Percentiles rank a stretch among this genome's conserved stretches.
phyloP scores from a whole-genome alignment of 306 rosid species.

The Psophocarpus tetragonolobus region DNA sequence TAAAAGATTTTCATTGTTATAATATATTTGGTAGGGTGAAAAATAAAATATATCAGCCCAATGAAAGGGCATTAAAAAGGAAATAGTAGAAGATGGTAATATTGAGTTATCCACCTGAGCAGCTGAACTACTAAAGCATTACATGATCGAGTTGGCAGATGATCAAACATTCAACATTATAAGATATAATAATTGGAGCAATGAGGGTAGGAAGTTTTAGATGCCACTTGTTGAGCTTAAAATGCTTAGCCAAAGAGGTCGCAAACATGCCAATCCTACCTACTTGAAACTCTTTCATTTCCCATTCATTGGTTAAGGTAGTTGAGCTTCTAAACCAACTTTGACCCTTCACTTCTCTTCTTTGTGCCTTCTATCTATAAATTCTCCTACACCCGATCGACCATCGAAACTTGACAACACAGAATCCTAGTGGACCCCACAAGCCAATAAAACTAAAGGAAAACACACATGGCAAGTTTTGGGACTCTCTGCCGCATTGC shows the following conservation, averaged over 20 bases:
- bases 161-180: not conserved
- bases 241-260: constrained; percentile 28
- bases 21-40: not conserved
- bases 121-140: constrained; percentile 29
- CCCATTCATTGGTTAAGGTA: constrained; percentile 49
- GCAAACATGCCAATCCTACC: constrained; percentile 37
- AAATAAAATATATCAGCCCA: not conserved
- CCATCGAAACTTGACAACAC: constrained; percentile 30
- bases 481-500: constrained; percentile 1
- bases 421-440: not conserved
- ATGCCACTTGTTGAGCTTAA: constrained; percentile 17
- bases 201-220: constrained; percentile 14
- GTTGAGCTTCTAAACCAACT: constrained; percentile 83
- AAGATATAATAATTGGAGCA: not conserved
- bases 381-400: constrained; percentile 32
- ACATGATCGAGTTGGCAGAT: constrained; percentile 10
- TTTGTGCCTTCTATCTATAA: constrained; percentile 48
- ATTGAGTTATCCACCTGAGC: constrained; percentile 23
- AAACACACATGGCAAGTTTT: constrained; percentile 35
- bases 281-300: constrained; percentile 31
- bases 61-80: not conserved
- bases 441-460: not conserved
- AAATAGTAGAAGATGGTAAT: not conserved
- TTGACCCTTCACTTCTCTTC: constrained; percentile 28
- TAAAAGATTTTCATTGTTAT: too few relatives aligned